phyloP scores from a whole-genome alignment of 164 flowering plant species.

The Aristolochia contorta region DNA sequence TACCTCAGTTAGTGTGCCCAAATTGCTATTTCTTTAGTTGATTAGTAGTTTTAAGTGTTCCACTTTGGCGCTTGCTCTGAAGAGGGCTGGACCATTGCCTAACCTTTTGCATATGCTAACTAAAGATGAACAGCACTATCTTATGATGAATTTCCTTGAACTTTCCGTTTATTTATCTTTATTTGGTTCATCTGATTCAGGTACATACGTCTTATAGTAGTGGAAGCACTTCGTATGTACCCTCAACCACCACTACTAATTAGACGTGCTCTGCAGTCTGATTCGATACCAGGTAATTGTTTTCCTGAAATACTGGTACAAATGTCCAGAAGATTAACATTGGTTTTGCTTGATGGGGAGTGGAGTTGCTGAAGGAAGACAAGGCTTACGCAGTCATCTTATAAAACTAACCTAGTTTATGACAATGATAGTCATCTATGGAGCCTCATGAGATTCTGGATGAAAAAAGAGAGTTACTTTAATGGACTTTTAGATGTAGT shows the following conservation, averaged over 20 bases:
- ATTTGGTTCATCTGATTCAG: slow-evolving; percentile 25
- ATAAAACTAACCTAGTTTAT: background rate
- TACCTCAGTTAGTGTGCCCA: no score
- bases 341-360: background rate
- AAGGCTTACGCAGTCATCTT: background rate
- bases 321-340: background rate
- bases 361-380: background rate
- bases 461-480: background rate
- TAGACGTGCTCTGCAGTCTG: slow-evolving; percentile 80
- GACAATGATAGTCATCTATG: background rate
- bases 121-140: no score
- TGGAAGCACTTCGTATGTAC: slow-evolving; percentile 81
- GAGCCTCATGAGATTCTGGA: background rate
- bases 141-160: no score
- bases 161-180: background rate
- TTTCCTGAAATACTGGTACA: background rate
- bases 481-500: no score
- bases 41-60: no score
- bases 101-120: no score
- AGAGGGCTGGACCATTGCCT: no score
- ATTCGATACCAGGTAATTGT: slow-evolving; percentile 71
- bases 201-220: slow-evolving; percentile 79
- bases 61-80: no score
- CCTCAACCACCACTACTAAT: slow-evolving; percentile 98
- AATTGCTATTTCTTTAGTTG: no score